Conservation (phyloP, 1,139 yeast species). For the Trichomonascaceae sp. region DNA sequence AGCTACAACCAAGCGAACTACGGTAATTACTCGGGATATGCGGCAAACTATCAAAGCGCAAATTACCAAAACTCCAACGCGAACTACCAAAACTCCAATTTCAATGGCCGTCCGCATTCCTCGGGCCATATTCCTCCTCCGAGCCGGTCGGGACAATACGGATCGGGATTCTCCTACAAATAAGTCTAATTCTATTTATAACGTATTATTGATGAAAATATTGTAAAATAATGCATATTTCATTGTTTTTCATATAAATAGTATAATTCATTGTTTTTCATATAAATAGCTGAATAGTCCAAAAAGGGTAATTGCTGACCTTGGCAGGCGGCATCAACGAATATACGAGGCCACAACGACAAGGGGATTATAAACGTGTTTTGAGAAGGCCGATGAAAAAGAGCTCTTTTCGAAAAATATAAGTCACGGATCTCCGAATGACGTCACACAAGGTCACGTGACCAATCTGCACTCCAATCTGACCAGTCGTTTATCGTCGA, state of each 20-base stretch:
- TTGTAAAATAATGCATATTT: background rate
- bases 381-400: background rate
- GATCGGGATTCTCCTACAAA: constrained; percentile 9
- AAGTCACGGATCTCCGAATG: background rate
- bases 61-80: constrained; percentile 1
- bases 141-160: constrained; percentile 7
- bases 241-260: background rate
- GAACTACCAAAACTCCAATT: constrained; percentile 6
- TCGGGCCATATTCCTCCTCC: constrained; percentile 11
- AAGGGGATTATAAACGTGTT: background rate
- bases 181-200: background rate
- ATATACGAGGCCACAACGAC: background rate
- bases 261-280: background rate
- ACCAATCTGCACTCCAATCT: background rate
- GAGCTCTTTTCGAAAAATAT: too few species aligned
- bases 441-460: background rate
- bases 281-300: too few species aligned
- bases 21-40: constrained; percentile 8
- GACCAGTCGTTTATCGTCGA: background rate
- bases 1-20: background rate
- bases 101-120: background rate
- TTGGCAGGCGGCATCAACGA: background rate
- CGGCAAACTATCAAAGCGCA: constrained; percentile 5
- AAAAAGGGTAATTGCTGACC: too few species aligned
- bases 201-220: background rate